Evolutionary conservation across 768 basidiomycete genomes (phyloP).

Genomic region (Pisolithus orientalis): DNA sequence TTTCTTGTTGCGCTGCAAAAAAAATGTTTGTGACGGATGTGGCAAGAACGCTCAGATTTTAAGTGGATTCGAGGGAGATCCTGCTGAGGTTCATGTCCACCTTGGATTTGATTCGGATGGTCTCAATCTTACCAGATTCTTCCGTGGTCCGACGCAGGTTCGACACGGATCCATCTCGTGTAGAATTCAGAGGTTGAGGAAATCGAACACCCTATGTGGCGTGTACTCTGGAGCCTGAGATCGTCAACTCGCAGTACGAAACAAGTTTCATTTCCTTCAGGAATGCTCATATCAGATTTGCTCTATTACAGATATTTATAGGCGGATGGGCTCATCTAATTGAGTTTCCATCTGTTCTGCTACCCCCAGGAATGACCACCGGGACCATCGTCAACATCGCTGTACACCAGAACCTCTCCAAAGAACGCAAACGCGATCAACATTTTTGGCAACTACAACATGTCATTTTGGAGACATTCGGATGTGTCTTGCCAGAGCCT

Average conservation of each 20-base stretch:
- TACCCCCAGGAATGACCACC: conserved; percentile 87
- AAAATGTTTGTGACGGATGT: no score
- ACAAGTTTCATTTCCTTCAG: neutral
- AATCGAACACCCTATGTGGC: no score
- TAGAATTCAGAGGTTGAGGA: no score
- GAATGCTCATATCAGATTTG: neutral
- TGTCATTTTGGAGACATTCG: conserved; percentile 72
- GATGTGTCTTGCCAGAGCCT: conserved; percentile 54
- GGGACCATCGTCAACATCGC: conserved; percentile 98
- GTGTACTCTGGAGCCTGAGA: no score
- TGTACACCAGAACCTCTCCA: conserved; percentile 78
- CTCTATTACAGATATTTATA: conserved; percentile 62
- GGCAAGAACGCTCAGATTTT: no score
- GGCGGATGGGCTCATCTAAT: conserved; percentile 94
- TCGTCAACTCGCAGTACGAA: conserved; percentile 47
- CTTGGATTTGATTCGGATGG: no score
- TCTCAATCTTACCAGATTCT: no score
- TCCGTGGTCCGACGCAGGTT: no score
- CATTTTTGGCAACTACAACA: conserved; percentile 85
- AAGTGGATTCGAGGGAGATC: no score
- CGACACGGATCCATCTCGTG: no score
- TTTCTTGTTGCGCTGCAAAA: no score
- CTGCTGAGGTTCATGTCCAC: no score
- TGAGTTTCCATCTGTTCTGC: conserved; percentile 92
- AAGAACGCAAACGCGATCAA: conserved; percentile 75